Evolutionary conservation across 2,329 filamentous ascomycete genomes (phyloP), one percentile per base, ranked within the genome.

Genomic region (Coccinonectria pachysandricola): DNA sequence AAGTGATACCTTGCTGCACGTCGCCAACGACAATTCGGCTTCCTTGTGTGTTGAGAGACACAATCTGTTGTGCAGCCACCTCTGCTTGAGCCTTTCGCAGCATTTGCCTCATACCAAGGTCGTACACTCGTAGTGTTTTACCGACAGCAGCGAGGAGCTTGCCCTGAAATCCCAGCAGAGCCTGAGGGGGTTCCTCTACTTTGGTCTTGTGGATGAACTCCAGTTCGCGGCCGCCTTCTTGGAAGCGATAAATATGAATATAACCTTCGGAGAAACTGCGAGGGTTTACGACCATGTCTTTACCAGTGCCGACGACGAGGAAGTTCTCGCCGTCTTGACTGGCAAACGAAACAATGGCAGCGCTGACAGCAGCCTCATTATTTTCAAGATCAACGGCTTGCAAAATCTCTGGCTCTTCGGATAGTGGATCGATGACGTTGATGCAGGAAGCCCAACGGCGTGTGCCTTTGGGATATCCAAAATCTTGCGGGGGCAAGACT

Each of bases 191-290:
- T 38, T 86, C 78, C 40, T 92, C 84, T 6, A 95, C 71, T 46
- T 86, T 85, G 1, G 92, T 98, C 56, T 95, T 95, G 59, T 98
- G 91, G 36, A 95, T 87, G 32, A 96, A 91, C 47, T 95, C 83
- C 10, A 98, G 69, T 45, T 85, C 76, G 29, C 75, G 76, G n/a
- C 92, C 92, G 35, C 85, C 75, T 24, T 92, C 80, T 26, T 80
- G 72, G 53, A 98, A 84, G 21, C 85, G 76, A 55, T 95, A 98
- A 14, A 96, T 81, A 46, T 95, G 84, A 18, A 98, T 82, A 42
- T 79, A 94, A 1, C 88, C 91, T 35, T 76, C 76, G 1, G 70
- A 75, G 40, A 73, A 87, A 26, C 77, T 78, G 26, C 79, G 71
- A 7, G 87, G 86, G 37, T 70, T 83, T 31, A 87, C 69, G 10